A percentile compares a stretch with the other conserved stretches of the same genome.
phyloP scores from a whole-genome alignment of 495 filamentous ascomycete species.

The Lasiosphaeria miniovina region DNA sequence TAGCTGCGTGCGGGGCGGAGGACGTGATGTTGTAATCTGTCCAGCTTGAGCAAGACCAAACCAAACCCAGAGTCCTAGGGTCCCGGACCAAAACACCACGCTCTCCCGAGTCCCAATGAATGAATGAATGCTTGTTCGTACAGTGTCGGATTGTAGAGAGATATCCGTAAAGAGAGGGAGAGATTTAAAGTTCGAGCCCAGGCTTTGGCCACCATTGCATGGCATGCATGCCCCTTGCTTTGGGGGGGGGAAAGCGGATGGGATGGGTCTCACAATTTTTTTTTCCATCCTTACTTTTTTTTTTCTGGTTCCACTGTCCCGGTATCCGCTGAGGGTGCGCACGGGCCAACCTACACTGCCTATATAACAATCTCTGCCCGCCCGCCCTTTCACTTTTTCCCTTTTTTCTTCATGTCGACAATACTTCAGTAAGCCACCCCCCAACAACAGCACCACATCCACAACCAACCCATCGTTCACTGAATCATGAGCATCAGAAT shows the following conservation, averaged over 20 bases:
- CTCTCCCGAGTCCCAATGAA: too few relatives aligned
- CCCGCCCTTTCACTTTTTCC: conserved; percentile 25
- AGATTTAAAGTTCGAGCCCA: too few relatives aligned
- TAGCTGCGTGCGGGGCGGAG: background rate
- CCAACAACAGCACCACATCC: conserved; percentile 14
- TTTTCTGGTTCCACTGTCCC: background rate
- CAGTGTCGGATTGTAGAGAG: too few relatives aligned
- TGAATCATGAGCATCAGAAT: background rate
- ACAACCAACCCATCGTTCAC: background rate
- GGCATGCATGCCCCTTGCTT: too few relatives aligned
- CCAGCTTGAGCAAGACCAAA: too few relatives aligned
- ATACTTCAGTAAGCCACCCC: conserved; percentile 52
- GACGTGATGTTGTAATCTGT: too few relatives aligned
- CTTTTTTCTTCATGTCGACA: conserved; percentile 56
- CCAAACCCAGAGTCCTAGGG: too few relatives aligned
- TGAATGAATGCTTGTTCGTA: too few relatives aligned
- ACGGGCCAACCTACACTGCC: conserved; percentile 32
- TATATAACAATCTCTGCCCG: conserved; percentile 30
- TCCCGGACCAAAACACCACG: too few relatives aligned
- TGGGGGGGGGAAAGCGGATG: too few relatives aligned
- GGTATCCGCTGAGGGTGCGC: conserved; percentile 19
- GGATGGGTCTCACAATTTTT: background rate
- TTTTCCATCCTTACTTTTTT: background rate
- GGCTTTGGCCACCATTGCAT: too few relatives aligned
- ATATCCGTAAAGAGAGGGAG: too few relatives aligned